phyloP scores from a whole-genome alignment of 2,329 filamentous ascomycete genomes.

The Calonectria henricotiae region DNA sequence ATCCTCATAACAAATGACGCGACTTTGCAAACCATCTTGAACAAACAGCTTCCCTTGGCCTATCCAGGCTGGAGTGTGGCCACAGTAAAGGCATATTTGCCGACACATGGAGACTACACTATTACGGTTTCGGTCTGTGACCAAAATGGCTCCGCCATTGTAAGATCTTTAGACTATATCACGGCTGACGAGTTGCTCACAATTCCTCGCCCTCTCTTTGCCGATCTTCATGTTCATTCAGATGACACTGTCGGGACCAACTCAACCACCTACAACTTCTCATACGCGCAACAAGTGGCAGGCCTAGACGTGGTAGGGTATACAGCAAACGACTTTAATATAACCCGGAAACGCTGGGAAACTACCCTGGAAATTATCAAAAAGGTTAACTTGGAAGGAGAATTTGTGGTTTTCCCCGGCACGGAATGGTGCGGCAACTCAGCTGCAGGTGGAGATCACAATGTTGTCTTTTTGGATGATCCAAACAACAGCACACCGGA shows the following conservation, averaged over 20 bases:
- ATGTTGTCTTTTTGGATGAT: slow-evolving; percentile 55
- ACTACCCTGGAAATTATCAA: slow-evolving; percentile 51
- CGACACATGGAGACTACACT: slow-evolving; percentile 3
- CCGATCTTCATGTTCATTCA: slow-evolving; percentile 58
- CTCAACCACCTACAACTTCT: slow-evolving; percentile 57
- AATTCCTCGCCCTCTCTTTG: slow-evolving; percentile 53
- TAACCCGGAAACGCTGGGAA: slow-evolving; percentile 56
- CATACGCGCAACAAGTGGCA: slow-evolving; percentile 56
- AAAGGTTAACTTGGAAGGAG: slow-evolving; percentile 46
- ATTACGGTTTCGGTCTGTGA: neutral
- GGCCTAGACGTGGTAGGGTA: slow-evolving; percentile 59
- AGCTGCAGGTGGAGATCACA: slow-evolving; percentile 56
- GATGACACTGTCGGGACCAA: slow-evolving; percentile 60
- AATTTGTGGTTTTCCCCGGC: slow-evolving; percentile 55
- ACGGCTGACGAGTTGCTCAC: slow-evolving; percentile 40
- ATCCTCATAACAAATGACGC: neutral
- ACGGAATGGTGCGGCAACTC: slow-evolving; percentile 59
- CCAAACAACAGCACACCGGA: slow-evolving; percentile 43
- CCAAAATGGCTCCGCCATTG: neutral
- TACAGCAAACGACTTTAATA: slow-evolving; percentile 60
- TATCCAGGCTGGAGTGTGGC: neutral
- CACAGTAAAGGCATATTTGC: neutral
- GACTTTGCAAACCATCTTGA: neutral
- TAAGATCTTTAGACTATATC: slow-evolving; percentile 34
- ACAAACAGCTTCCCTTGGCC: neutral